A percentile compares a stretch with the other conserved stretches of the same genome.
phyloP scores from a whole-genome alignment of 2,329 filamentous ascomycete genomes.

The Talaromyces piceae region DNA sequence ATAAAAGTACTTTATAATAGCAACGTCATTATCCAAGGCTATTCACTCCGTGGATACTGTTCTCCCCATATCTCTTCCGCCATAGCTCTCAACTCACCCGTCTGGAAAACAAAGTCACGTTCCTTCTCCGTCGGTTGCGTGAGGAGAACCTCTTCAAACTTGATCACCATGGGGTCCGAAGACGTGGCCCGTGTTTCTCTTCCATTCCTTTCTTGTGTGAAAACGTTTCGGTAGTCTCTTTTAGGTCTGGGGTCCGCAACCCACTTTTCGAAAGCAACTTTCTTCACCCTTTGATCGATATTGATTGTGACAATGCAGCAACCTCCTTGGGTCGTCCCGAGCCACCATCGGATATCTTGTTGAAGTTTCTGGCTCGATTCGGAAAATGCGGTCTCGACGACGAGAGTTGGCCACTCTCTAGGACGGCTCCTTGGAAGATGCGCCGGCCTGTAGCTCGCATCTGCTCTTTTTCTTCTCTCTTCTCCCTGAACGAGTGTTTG shows the following conservation, averaged over 20 bases:
- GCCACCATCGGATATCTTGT: background rate
- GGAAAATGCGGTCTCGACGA: background rate
- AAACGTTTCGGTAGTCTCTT: background rate
- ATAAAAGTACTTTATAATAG: no score
- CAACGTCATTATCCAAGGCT: no score
- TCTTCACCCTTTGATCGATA: background rate
- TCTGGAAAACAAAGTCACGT: constrained; percentile 3
- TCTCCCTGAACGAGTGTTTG: background rate
- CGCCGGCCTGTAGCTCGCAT: background rate
- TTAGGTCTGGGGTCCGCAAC: background rate
- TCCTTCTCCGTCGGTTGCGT: background rate
- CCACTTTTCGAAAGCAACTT: background rate
- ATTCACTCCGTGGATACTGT: no score
- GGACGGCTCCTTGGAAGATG: background rate
- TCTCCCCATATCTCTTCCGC: constrained; percentile 1
- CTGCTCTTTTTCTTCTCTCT: background rate
- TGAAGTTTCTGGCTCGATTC: background rate
- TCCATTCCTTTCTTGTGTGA: background rate
- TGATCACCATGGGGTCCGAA: constrained; percentile 1
- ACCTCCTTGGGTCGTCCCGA: background rate
- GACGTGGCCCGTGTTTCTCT: background rate
- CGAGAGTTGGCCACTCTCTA: background rate
- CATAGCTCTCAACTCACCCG: constrained; percentile 1
- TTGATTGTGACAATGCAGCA: background rate
- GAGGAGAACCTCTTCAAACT: constrained; percentile 7